Base-by-base conservation (phyloP, 192 early-diverging fungal species). In the Rhizoclosmatium sp. region DNA sequence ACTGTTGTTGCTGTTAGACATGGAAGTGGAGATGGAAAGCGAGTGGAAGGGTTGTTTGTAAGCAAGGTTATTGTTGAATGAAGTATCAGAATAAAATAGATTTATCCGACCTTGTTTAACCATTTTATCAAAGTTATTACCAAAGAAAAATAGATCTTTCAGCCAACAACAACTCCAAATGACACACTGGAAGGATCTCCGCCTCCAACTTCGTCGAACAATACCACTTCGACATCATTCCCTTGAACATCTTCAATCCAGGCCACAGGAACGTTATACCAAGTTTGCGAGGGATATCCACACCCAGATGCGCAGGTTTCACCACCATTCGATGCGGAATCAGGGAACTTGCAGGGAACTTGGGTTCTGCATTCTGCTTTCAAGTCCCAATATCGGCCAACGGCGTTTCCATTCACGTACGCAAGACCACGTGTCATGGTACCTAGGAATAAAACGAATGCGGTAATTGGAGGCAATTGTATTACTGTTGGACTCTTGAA, bases 131-230 rank as follows among this genome's bases (percentile, higher is more conserved):
- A 31, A 31, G 31, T 31, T 31, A 31, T 31, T 0, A 31, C 31
- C 31, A 31, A 31, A 31, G 31, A 31, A 31, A 31, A 31, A 31
- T 31, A 31, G 31, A 31, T 31, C 31, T 31, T 31, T 31, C 31
- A 31, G 31, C 78, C 81, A 40, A 73, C 39, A 77, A 83, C 49
- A 7, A 68, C 73, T 40, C 75, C 79, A 65, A 83, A 47, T 31
- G 45, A 58, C 5, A 85, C 49, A 2, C 82, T 74, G 47, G 47
- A 44, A 39, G 82, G 82, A 82, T 85, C 82, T 31, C 31, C 31
- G 19, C 84, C 84, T 2, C 82, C 80, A 44, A 21, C 44, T 60
- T 85, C 84, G 42, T 85, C 84, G 71, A 83, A 85, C 54, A 85
- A 47, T 19, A 83, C 82, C 19, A 83, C 75, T 47, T 68, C 75